Percentiles rank a stretch among this genome's conserved stretches.
Evolutionary conservation across 2,329 filamentous ascomycete species (phyloP).

Genomic region (Coleophoma crateriformis): DNA sequence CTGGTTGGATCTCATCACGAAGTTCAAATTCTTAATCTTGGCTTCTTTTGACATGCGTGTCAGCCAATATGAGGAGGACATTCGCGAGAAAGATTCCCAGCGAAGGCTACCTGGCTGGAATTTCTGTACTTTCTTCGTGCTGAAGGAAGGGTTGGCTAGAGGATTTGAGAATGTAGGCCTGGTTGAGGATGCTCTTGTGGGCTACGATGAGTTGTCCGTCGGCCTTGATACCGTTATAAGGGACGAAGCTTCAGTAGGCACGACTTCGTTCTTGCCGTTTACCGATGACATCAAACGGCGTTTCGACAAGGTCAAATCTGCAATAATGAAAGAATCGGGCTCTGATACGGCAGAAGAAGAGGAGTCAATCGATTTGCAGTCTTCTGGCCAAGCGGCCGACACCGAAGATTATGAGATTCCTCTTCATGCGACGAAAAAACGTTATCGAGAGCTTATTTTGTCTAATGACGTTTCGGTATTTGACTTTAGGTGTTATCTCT

Average conservation of each 20-base stretch:
- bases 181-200: conserved; percentile 89
- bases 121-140: conserved; percentile 97
- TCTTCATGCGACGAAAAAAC: conserved; percentile 62
- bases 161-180: conserved; percentile 96
- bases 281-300: conserved; percentile 68
- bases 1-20: conserved; percentile 78
- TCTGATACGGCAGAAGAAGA: conserved; percentile 27
- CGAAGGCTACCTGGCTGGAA: conserved; percentile 91
- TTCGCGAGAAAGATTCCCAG: conserved; percentile 88
- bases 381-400: conserved; percentile 28
- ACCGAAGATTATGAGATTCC: conserved; percentile 48
- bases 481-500: conserved; percentile 92
- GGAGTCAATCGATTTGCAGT: conserved; percentile 46
- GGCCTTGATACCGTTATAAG: conserved; percentile 78
- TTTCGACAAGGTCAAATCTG: conserved; percentile 46
- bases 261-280: conserved; percentile 59
- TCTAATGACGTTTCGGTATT: conserved; percentile 94
- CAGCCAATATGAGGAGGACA: conserved; percentile 93
- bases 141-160: conserved; percentile 89
- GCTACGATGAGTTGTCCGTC: conserved; percentile 89
- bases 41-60: conserved; percentile 88
- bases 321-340: conserved; percentile 28
- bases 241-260: conserved; percentile 59
- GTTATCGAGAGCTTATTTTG: conserved; percentile 87
- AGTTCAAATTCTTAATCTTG: conserved; percentile 82